These are phyloP conservation scores for Skeletonema grethae DNA, from an alignment of 108 stramenopile species.

Conservation along the genomic window DNA sequence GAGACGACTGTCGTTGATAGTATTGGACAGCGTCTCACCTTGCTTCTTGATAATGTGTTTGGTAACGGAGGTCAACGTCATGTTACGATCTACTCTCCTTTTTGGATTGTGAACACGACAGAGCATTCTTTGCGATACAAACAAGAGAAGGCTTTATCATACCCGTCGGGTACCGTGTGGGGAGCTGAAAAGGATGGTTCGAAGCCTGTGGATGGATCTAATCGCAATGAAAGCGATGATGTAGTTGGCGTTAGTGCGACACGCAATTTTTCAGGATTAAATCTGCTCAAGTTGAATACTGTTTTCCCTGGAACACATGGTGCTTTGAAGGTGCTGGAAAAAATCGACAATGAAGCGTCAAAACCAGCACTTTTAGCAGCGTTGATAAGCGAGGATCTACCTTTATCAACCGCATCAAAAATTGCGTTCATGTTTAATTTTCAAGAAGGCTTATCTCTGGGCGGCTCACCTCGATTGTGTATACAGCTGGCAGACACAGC, in stretches of 20 bases:
- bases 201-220: constrained; percentile 34
- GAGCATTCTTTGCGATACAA: constrained; percentile 85
- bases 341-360: constrained; percentile 25
- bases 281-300: constrained; percentile 43
- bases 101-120: constrained; percentile 94
- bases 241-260: constrained; percentile 29
- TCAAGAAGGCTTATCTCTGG: constrained; percentile 65
- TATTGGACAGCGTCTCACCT: constrained; percentile 80
- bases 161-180: constrained; percentile 74
- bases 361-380: constrained; percentile 46
- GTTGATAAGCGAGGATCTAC: constrained; percentile 71
- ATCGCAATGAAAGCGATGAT: constrained; percentile 69
- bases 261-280: constrained; percentile 7
- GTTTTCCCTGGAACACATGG: constrained; percentile 83
- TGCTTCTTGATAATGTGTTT: constrained; percentile 85
- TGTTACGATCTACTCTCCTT: constrained; percentile 86
- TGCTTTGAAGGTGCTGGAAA: constrained; percentile 53
- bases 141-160: constrained; percentile 73
- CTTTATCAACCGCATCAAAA: constrained; percentile 64
- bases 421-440: constrained; percentile 97
- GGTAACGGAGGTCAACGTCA: constrained; percentile 92
- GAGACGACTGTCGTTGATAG: constrained; percentile 86
- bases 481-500: constrained; percentile 74
- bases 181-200: constrained; percentile 63
- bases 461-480: constrained; percentile 73